A percentile compares a stretch with the other conserved stretches of the same genome.
Evolutionary conservation across 805 yeast species (phyloP).

Genomic region (Nakazawaea sp.): DNA sequence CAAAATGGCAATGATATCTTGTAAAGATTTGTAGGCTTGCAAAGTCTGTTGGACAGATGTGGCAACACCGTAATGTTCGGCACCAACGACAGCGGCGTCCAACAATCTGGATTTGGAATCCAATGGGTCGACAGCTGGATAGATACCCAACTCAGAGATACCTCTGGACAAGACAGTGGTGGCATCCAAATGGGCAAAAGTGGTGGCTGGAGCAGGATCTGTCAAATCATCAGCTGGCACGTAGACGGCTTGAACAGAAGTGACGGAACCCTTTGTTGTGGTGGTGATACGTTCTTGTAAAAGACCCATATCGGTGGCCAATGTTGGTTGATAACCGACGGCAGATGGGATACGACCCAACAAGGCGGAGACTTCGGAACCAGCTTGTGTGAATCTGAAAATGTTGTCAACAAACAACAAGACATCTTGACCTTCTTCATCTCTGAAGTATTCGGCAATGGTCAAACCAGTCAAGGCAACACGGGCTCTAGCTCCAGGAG

Average conservation of each 20-base stretch:
- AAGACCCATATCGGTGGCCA: conserved; percentile 99
- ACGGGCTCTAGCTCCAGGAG: conserved; percentile 99
- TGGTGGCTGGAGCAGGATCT: conserved; percentile 99
- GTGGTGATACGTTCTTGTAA: conserved; percentile 99
- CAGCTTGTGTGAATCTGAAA: conserved; percentile 99
- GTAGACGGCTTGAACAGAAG: conserved; percentile 99
- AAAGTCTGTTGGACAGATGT: conserved; percentile 94
- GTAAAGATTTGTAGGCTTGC: conserved; percentile 99
- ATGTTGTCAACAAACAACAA: conserved; percentile 98
- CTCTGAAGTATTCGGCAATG: conserved; percentile 99
- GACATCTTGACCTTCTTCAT: conserved; percentile 99
- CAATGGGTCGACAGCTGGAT: conserved; percentile 99
- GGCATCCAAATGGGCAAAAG: conserved; percentile 99
- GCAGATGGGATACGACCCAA: conserved; percentile 99
- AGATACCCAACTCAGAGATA: conserved; percentile 99
- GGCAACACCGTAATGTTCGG: conserved; percentile 97
- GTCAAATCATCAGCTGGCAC: conserved; percentile 99
- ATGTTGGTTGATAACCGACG: conserved; percentile 99
- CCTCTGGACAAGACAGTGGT: conserved; percentile 99
- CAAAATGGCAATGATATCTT: conserved; percentile 99
- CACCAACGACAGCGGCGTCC: conserved; percentile 95
- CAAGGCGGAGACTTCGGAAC: conserved; percentile 99
- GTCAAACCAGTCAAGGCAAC: conserved; percentile 99
- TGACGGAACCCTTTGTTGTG: conserved; percentile 99
- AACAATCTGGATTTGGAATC: conserved; percentile 98